A percentile compares a stretch with the other conserved stretches of the same genome.
Conservation (phyloP, 2,329 filamentous ascomycete genomes). For the Blastomyces percursus region DNA sequence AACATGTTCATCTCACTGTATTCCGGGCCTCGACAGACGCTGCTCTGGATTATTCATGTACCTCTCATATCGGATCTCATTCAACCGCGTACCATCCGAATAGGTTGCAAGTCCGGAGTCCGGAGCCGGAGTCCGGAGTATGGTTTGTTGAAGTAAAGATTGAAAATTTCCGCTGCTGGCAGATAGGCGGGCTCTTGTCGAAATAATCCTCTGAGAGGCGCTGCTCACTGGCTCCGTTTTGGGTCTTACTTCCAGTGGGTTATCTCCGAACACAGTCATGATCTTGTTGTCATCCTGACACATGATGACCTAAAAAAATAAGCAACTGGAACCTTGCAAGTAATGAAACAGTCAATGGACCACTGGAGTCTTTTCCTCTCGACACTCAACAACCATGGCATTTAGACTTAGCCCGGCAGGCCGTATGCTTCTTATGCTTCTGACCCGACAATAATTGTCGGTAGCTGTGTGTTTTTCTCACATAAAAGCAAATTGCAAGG, state of each 20-base stretch:
- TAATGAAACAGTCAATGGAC: not conserved
- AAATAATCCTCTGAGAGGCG: not conserved
- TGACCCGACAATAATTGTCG: not conserved
- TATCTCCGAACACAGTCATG: not conserved
- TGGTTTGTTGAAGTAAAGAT: not conserved
- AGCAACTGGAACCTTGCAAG: not conserved
- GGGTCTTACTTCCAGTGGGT: not conserved
- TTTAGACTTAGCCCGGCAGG: too few relatives aligned
- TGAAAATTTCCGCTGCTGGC: not conserved
- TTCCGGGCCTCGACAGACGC: not conserved
- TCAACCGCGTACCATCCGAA: not conserved
- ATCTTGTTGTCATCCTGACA: not conserved
- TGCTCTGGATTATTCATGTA: not conserved
- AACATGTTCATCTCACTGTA: not conserved
- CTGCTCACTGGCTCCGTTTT: not conserved
- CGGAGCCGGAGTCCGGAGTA: not conserved
- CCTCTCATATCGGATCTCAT: not conserved
- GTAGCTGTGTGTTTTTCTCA: not conserved
- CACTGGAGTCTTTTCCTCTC: not conserved
- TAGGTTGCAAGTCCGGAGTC: not conserved
- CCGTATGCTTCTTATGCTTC: not conserved
- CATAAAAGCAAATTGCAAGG: too few relatives aligned
- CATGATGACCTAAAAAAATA: not conserved
- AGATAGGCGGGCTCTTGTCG: not conserved
- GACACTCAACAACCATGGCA: not conserved